A percentile compares a stretch with the other conserved stretches of the same genome.
Evolutionary conservation across 768 basidiomycete genomes (phyloP).

Genomic region (Xerocomellus chrysenteron): DNA sequence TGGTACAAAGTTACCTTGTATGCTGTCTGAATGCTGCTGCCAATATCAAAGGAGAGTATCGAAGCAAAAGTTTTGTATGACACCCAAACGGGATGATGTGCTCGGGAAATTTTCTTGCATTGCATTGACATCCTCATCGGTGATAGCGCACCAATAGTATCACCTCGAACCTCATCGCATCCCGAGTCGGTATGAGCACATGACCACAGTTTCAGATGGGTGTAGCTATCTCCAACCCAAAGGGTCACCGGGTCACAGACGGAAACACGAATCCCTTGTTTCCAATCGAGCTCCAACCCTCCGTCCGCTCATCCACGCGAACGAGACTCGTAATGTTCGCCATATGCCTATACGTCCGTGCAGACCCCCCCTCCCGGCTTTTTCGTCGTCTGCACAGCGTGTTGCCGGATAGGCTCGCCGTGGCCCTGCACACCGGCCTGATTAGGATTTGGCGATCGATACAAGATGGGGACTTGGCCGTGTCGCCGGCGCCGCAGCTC

Average conservation of each 20-base stretch:
- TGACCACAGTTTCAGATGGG: no score
- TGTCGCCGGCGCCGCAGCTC: conserved; percentile 1
- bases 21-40: no score
- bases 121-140: not conserved
- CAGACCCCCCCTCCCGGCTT: conserved; percentile 13
- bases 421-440: not conserved
- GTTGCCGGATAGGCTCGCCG: not conserved
- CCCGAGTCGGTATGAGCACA: not conserved
- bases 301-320: conserved; percentile 69
- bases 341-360: conserved; percentile 67
- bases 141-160: conserved; percentile 10
- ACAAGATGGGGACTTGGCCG: conserved; percentile 44
- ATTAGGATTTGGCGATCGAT: conserved; percentile 58
- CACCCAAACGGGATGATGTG: not conserved
- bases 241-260: conserved; percentile 27
- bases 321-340: conserved; percentile 84
- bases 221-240: no score
- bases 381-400: conserved; percentile 11
- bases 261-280: conserved; percentile 53
- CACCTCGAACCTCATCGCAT: not conserved
- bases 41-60: no score
- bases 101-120: not conserved
- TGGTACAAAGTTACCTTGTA: no score
- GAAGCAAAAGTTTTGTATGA: no score
- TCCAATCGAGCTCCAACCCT: conserved; percentile 78